Evolutionary conservation across 2,329 filamentous ascomycete genomes (phyloP).

Genomic region (Pseudomassariella vexata): DNA sequence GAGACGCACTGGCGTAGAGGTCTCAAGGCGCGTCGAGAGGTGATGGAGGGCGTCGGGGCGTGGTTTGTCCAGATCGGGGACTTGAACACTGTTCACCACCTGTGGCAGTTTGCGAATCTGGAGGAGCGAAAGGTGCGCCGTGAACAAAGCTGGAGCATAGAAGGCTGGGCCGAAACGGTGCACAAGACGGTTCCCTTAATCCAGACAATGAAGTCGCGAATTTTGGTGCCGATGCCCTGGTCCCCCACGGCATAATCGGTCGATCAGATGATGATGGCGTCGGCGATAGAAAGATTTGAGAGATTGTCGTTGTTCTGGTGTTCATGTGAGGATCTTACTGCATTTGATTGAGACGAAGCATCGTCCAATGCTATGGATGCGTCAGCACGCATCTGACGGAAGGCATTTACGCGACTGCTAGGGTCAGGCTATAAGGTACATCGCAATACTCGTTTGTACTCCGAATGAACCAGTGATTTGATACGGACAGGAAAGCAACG

Average conservation of each 20-base stretch:
- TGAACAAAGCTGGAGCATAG: conserved; percentile 91
- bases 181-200: conserved; percentile 98
- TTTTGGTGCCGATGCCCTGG: conserved; percentile 94
- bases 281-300: too few relatives aligned
- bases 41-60: conserved; percentile 97
- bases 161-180: conserved; percentile 95
- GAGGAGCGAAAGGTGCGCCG: conserved; percentile 86
- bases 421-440: too few relatives aligned
- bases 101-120: conserved; percentile 97
- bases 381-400: too few relatives aligned
- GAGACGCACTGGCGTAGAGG: conserved; percentile 97
- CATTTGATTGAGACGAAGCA: too few relatives aligned
- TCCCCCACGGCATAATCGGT: conserved; percentile 79
- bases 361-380: too few relatives aligned
- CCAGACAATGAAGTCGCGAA: conserved; percentile 90
- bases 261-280: too few relatives aligned
- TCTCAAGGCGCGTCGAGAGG: conserved; percentile 82
- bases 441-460: too few relatives aligned
- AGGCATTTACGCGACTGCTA: too few relatives aligned
- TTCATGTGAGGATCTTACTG: too few relatives aligned
- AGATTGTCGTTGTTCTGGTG: too few relatives aligned
- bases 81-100: conserved; percentile 92
- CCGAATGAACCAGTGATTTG: too few relatives aligned
- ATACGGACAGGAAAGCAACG: too few relatives aligned
- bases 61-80: conserved; percentile 99